Evolutionary conservation across 2,329 filamentous ascomycete species (phyloP), one percentile per base, ranked within the genome.

Genomic region (Ceratocystis colombiana): DNA sequence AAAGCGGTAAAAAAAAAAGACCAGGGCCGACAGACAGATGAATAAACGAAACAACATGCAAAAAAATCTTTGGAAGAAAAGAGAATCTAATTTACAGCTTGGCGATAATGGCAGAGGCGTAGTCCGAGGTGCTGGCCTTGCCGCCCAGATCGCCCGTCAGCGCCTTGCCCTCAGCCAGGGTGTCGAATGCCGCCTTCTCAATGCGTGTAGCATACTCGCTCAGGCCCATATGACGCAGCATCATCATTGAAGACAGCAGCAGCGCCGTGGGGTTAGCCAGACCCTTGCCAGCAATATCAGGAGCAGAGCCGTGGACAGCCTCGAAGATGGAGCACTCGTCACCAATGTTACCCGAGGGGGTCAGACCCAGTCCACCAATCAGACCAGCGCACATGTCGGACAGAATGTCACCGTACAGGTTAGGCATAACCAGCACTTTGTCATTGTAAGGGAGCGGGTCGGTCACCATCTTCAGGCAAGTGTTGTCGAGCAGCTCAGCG

Each of bases 281-380:
- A 71, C 85, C 88, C 85, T 96, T 91, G 78, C 93, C 93, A 71
- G 90, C 91, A 76, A 97, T 97, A 78, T 97, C 93, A 69, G 93
- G 93, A 68, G 93, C 93, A 71, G 91, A 96, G 73, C 93, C 93
- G 83, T 99, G 94, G 73, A 99, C 94, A 73, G 94, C 94, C 82
- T 99, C 94, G 82, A 99, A 99, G 82, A 97, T 96, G 77, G 90
- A 96, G 88, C 91, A 97, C 82, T 96, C 89, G 79, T 96, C 91
- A 78, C 91, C 94, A 75, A 96, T 97, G 85, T 99, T 99, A 75
- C 93, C 94, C 48, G 93, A 97, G 71, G 94, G 94, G 48, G 94
- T 96, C 64, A 99, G 86, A 77, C 94, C 94, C 70, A 99, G 88
- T 79, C 94, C 94, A 76, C 94, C 94, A 74, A 99, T 97, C 72